Percentiles rank a stretch among this genome's conserved stretches.
These are phyloP conservation scores for Chlorella vulgaris DNA, from an alignment of 139 green algal genomes.

Conservation along the genomic window DNA sequence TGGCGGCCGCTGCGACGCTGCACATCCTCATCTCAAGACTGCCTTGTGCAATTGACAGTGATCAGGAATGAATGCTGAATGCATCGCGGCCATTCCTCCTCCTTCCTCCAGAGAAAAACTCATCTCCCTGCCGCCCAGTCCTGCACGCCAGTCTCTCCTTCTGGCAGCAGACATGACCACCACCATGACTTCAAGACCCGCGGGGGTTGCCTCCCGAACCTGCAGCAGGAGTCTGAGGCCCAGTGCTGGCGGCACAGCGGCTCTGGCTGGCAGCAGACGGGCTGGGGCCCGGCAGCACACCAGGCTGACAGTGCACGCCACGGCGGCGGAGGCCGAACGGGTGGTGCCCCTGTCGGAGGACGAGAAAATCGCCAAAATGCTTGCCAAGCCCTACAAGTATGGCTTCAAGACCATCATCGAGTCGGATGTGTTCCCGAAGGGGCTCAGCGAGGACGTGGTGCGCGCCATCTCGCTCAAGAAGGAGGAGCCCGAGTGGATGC, in stretches of 20 bases:
- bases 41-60: too few species aligned
- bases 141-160: too few species aligned
- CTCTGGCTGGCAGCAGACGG: not conserved
- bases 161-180: not conserved
- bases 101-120: too few species aligned
- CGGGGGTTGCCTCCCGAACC: not conserved
- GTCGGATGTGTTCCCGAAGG: slow-evolving; percentile 83
- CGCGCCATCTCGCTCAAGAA: slow-evolving; percentile 97
- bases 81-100: too few species aligned
- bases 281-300: not conserved
- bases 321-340: slow-evolving; percentile 24
- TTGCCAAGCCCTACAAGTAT: slow-evolving; percentile 90
- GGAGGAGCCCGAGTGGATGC: slow-evolving; percentile 98
- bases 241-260: not conserved
- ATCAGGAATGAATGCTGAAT: too few species aligned
- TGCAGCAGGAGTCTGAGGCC: not conserved
- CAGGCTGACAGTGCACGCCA: not conserved
- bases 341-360: slow-evolving; percentile 57
- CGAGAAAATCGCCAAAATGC: slow-evolving; percentile 68
- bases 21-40: too few species aligned
- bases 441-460: slow-evolving; percentile 95
- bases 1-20: too few species aligned
- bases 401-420: slow-evolving; percentile 97
- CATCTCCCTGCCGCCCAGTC: too few species aligned
- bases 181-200: not conserved